Percentiles rank a stretch among this genome's conserved stretches.
Evolutionary conservation across 2,329 filamentous ascomycete species (phyloP).

Genomic region (Talaromyces sp.): DNA sequence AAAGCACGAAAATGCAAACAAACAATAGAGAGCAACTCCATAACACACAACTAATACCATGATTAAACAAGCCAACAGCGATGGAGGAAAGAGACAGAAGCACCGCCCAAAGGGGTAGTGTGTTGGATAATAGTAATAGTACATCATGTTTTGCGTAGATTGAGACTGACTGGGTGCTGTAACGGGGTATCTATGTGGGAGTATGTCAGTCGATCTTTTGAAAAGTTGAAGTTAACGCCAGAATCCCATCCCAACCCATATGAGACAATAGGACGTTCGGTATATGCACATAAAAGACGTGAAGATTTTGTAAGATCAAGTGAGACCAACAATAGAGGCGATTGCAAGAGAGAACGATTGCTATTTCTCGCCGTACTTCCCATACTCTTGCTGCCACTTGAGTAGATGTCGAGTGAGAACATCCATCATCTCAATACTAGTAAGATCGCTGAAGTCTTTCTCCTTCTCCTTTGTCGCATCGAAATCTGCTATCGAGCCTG

Average conservation of each 20-base stretch:
- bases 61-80: neutral
- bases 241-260: conserved; percentile 9
- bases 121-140: neutral
- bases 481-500: conserved; percentile 25
- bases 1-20: neutral
- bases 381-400: conserved; percentile 76
- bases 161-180: conserved; percentile 4
- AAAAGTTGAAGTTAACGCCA: conserved; percentile 11
- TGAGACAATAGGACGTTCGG: conserved; percentile 9
- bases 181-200: conserved; percentile 4
- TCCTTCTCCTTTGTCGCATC: conserved; percentile 37
- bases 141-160: conserved; percentile 1
- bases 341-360: neutral
- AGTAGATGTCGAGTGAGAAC: conserved; percentile 73
- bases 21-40: neutral
- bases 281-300: conserved; percentile 22
- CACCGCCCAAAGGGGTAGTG: neutral
- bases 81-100: neutral
- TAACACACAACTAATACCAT: neutral
- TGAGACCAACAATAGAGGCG: conserved; percentile 2
- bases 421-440: conserved; percentile 87
- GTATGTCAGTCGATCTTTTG: conserved; percentile 7
- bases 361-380: conserved; percentile 50
- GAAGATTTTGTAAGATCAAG: conserved; percentile 18
- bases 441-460: conserved; percentile 68